Conservation (phyloP, 108 stramenopile species). For the Skeletonema marinoi region DNA sequence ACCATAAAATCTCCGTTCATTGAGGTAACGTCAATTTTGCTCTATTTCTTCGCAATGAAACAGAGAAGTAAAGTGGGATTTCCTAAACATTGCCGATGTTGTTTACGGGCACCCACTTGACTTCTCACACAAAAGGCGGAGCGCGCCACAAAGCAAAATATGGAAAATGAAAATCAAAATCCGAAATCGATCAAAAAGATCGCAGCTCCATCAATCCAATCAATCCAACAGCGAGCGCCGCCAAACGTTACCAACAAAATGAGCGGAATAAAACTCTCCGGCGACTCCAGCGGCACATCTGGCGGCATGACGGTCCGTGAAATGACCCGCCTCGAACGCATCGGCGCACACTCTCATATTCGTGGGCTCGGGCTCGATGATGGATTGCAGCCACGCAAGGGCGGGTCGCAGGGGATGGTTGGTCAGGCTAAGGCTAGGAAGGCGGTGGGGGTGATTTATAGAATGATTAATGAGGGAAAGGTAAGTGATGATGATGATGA, state of each 20-base stretch:
- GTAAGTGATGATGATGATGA: slow-evolving; percentile 4
- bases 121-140: not conserved
- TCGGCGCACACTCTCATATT: slow-evolving; percentile 99
- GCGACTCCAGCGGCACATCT: not conserved
- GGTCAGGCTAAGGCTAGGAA: slow-evolving; percentile 64
- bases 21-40: too few relatives aligned
- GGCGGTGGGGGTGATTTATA: slow-evolving; percentile 86
- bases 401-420: slow-evolving; percentile 91
- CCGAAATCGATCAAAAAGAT: not conserved
- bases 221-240: not conserved
- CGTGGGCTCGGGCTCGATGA: slow-evolving; percentile 97
- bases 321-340: slow-evolving; percentile 96
- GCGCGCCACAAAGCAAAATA: not conserved
- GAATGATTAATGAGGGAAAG: slow-evolving; percentile 80
- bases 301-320: slow-evolving; percentile 59
- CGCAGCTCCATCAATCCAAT: not conserved
- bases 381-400: slow-evolving; percentile 82
- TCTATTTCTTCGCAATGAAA: too few relatives aligned
- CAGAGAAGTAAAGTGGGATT: too few relatives aligned
- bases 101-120: not conserved
- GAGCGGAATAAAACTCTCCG: slow-evolving; percentile 20
- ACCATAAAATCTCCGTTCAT: not conserved
- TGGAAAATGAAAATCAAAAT: not conserved
- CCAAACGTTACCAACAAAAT: not conserved
- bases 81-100: too few relatives aligned